Conservation (phyloP, 2,329 filamentous ascomycete genomes). For the Aspergillus sp. region DNA sequence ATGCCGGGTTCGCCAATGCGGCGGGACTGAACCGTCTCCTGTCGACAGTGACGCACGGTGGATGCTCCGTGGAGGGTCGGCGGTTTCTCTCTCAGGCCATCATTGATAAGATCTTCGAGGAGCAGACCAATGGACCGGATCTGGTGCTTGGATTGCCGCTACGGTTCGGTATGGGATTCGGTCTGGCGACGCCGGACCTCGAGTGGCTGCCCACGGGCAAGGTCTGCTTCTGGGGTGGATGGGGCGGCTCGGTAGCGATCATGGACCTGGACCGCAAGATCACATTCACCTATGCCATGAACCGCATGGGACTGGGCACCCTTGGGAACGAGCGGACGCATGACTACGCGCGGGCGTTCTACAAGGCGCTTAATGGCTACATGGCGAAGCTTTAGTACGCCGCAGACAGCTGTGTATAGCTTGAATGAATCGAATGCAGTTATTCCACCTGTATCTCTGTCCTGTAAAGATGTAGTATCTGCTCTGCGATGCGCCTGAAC, state of each 20-base stretch:
- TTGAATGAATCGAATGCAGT: too few species aligned
- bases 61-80: constrained; percentile 29
- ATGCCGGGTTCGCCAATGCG: constrained; percentile 50
- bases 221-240: constrained; percentile 46
- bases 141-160: constrained; percentile 34
- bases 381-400: not conserved
- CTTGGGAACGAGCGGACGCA: constrained; percentile 28
- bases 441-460: too few species aligned
- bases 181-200: constrained; percentile 29
- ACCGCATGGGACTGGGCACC: constrained; percentile 38
- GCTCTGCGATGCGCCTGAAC: not conserved
- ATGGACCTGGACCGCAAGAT: constrained; percentile 45
- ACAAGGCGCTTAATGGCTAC: constrained; percentile 17
- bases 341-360: constrained; percentile 33
- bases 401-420: too few species aligned
- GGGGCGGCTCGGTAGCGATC: constrained; percentile 45
- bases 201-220: constrained; percentile 31
- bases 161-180: constrained; percentile 46
- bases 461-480: not conserved
- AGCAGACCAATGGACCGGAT: constrained; percentile 45
- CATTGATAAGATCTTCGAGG: constrained; percentile 46
- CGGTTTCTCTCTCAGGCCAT: constrained; percentile 43
- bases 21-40: constrained; percentile 43
- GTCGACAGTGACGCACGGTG: constrained; percentile 36
- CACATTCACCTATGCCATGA: constrained; percentile 49